Evolutionary conservation across 1,284 basidiomycete species (phyloP).

Genomic region (Psilocybe mexicana): DNA sequence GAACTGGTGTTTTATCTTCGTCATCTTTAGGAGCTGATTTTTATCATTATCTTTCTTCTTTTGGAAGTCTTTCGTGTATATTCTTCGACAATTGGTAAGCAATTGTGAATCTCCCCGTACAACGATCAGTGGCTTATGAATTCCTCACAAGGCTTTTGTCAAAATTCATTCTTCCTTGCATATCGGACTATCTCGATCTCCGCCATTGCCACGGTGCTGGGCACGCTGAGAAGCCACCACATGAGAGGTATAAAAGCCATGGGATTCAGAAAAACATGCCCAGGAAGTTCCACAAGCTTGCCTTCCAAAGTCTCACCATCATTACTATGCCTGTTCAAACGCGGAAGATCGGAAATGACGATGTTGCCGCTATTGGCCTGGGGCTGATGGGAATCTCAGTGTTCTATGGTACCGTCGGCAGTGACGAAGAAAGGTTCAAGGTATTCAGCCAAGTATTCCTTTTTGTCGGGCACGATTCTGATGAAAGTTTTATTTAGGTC

Average conservation of each 20-base stretch:
- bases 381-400: slow-evolving; percentile 36
- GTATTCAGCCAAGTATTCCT: slow-evolving; percentile 13
- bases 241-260: background rate
- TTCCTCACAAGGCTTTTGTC: background rate
- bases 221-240: background rate
- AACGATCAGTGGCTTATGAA: background rate
- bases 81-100: background rate
- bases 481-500: slow-evolving; percentile 32
- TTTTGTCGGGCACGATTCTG: slow-evolving; percentile 17
- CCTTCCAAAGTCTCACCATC: background rate
- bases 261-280: background rate
- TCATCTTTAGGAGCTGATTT: background rate
- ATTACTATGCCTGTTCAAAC: slow-evolving; percentile 16
- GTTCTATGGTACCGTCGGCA: slow-evolving; percentile 31
- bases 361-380: slow-evolving; percentile 35
- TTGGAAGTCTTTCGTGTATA: background rate
- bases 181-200: no score
- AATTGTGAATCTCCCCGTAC: background rate
- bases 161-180: background rate
- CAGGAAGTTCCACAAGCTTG: background rate
- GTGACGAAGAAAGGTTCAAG: slow-evolving; percentile 37
- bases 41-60: background rate
- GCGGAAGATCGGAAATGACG: slow-evolving; percentile 23
- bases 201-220: background rate
- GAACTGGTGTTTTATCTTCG: background rate